These are phyloP conservation scores for Annulohypoxylon bovei DNA, from an alignment of 495 filamentous ascomycete genomes.

Conservation along the genomic window DNA sequence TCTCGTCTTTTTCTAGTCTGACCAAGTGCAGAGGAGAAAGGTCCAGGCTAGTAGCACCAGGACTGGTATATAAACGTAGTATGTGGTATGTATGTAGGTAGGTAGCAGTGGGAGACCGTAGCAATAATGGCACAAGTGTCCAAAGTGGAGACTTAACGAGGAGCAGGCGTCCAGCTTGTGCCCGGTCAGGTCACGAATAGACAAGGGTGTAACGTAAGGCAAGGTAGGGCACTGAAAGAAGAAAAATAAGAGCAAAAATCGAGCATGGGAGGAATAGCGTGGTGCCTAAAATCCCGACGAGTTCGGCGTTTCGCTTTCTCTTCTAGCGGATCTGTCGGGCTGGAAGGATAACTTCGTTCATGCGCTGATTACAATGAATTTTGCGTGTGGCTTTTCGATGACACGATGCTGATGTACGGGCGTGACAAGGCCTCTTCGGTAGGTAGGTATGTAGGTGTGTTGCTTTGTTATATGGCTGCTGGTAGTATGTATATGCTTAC, in stretches of 20 bases:
- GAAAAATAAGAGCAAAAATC: constrained; percentile 13
- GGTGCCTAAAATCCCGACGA: constrained; percentile 42
- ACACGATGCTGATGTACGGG: constrained; percentile 16
- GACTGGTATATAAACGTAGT: constrained; percentile 26
- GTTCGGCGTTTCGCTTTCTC: constrained; percentile 37
- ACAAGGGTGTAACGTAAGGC: constrained; percentile 40
- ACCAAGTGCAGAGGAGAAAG: constrained; percentile 24
- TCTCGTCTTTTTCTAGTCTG: constrained; percentile 33
- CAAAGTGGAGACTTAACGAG: constrained; percentile 22
- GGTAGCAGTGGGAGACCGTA: not conserved
- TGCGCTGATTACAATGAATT: constrained; percentile 7
- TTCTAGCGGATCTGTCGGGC: constrained; percentile 42
- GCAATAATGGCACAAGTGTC: constrained; percentile 25
- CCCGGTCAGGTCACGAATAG: constrained; percentile 43
- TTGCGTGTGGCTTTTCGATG: constrained; percentile 23
- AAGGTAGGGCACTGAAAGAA: constrained; percentile 25
- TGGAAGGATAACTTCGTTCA: constrained; percentile 30
- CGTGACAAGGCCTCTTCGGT: constrained; percentile 11
- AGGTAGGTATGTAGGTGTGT: too few relatives aligned
- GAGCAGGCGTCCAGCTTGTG: constrained; percentile 31
- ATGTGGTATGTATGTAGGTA: constrained; percentile 12
- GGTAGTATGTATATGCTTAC: constrained; percentile 1
- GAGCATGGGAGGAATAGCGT: constrained; percentile 28
- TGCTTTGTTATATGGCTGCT: constrained; percentile 1
- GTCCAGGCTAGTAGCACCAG: constrained; percentile 14